Conservation (phyloP, 352 stramenopile species). For the Globisporangium perplexum region DNA sequence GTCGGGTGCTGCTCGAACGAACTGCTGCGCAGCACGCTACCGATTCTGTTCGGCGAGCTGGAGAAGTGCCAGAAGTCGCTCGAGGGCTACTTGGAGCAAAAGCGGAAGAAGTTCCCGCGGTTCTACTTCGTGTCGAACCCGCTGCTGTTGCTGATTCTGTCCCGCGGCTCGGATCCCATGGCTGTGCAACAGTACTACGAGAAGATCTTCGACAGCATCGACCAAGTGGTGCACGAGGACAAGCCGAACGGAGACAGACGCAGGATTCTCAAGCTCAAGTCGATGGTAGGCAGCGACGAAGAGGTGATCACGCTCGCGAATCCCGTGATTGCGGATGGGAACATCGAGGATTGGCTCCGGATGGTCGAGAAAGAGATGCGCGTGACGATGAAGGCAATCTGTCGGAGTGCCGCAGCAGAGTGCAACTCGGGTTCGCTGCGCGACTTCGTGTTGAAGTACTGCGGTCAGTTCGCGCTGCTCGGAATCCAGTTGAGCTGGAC, state of each 20-base stretch:
- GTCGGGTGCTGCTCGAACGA: conserved; percentile 83
- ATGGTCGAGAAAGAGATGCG: conserved; percentile 71
- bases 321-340: conserved; percentile 54
- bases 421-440: conserved; percentile 38
- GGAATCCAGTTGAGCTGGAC: conserved; percentile 81
- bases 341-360: conserved; percentile 83
- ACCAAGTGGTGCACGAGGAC: conserved; percentile 69
- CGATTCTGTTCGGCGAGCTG: conserved; percentile 85
- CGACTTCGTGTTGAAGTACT: conserved; percentile 72
- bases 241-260: conserved; percentile 27
- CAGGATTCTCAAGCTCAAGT: conserved; percentile 77
- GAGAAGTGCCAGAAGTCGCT: conserved; percentile 91
- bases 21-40: conserved; percentile 73
- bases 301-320: conserved; percentile 63
- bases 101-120: conserved; percentile 86
- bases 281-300: conserved; percentile 57
- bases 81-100: conserved; percentile 90
- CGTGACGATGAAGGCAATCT: conserved; percentile 56
- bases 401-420: conserved; percentile 49
- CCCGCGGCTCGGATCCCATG: conserved; percentile 71
- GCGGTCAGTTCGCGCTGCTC: conserved; percentile 65
- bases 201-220: conserved; percentile 83
- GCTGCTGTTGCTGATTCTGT: conserved; percentile 86
- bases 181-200: conserved; percentile 86
- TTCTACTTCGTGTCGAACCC: conserved; percentile 93